Percentiles rank a stretch among this genome's conserved stretches.
Evolutionary conservation across 2,329 filamentous ascomycete genomes (phyloP).

Genomic region (Colletotrichum musicola): DNA sequence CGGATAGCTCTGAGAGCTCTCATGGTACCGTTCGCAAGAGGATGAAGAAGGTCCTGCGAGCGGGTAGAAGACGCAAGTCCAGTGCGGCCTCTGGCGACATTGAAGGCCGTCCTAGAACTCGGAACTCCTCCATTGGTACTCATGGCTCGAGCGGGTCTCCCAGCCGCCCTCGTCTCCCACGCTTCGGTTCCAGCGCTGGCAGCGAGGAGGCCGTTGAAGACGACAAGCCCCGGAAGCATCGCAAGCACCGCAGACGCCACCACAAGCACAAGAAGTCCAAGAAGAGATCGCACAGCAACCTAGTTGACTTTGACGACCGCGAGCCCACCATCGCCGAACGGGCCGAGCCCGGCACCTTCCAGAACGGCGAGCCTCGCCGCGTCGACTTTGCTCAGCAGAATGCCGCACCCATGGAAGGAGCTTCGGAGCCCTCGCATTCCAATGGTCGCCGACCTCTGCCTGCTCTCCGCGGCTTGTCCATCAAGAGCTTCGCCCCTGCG

Average conservation of each 20-base stretch:
- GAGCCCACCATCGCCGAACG: conserved; percentile 50
- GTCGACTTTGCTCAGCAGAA: conserved; percentile 68
- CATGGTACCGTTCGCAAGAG: conserved; percentile 77
- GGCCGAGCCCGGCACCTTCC: conserved; percentile 41
- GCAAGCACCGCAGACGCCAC: conserved; percentile 53
- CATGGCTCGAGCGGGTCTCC: conserved; percentile 53
- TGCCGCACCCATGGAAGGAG: conserved; percentile 46
- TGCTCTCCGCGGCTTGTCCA: conserved; percentile 69
- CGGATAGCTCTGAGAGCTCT: conserved; percentile 70
- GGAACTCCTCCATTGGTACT: conserved; percentile 58
- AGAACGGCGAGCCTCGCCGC: conserved; percentile 61
- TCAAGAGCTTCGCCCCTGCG: conserved; percentile 77
- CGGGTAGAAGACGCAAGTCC: conserved; percentile 80
- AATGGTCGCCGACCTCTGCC: conserved; percentile 61
- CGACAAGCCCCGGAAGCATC: conserved; percentile 51
- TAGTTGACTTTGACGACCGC: conserved; percentile 43
- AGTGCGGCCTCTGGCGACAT: conserved; percentile 78
- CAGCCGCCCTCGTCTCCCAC: conserved; percentile 51
- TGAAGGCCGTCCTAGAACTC: conserved; percentile 46
- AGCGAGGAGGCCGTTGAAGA: conserved; percentile 62
- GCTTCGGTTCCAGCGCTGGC: conserved; percentile 51
- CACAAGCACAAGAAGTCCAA: conserved; percentile 58
- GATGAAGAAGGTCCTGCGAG: conserved; percentile 80
- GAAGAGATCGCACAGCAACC: conserved; percentile 57
- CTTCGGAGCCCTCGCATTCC: conserved; percentile 41